A percentile compares a stretch with the other conserved stretches of the same genome.
These are phyloP conservation scores for Penicillium sp. DNA, from an alignment of 2,329 filamentous ascomycete genomes.

Conservation along the genomic window DNA sequence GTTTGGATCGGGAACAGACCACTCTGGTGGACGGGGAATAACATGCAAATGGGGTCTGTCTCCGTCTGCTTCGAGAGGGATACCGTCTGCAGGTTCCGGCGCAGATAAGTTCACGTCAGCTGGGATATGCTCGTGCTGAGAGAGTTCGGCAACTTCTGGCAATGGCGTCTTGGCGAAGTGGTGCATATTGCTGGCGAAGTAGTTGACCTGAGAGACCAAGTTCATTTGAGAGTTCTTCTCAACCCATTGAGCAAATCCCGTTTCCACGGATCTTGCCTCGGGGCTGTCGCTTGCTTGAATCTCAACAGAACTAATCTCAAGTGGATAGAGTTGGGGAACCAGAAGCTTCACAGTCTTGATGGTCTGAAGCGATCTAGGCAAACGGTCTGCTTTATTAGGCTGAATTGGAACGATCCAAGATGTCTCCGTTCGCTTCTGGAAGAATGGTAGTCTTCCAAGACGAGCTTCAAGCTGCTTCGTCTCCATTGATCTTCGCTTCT, in stretches of 20 bases:
- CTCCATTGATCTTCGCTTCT: constrained; percentile 63
- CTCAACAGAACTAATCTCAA: constrained; percentile 65
- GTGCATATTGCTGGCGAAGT: constrained; percentile 69
- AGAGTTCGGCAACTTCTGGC: constrained; percentile 19
- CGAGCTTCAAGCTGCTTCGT: constrained; percentile 72
- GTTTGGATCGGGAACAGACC: constrained; percentile 48
- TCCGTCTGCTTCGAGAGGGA: constrained; percentile 23
- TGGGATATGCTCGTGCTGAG: constrained; percentile 9
- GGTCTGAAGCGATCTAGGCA: constrained; percentile 60
- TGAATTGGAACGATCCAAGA: constrained; percentile 70
- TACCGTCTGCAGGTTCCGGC: constrained; percentile 7
- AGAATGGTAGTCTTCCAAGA: constrained; percentile 65
- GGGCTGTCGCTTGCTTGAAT: constrained; percentile 62
- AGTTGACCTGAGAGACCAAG: constrained; percentile 73
- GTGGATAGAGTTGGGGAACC: constrained; percentile 69
- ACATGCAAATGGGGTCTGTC: constrained; percentile 66
- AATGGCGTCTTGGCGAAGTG: constrained; percentile 59
- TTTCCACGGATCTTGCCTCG: constrained; percentile 63
- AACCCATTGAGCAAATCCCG: constrained; percentile 61
- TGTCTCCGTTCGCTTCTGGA: constrained; percentile 67
- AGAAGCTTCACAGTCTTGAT: constrained; percentile 66
- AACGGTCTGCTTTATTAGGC: constrained; percentile 58
- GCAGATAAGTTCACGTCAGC: constrained; percentile 13
- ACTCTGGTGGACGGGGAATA: constrained; percentile 76
- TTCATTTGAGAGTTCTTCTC: constrained; percentile 58